Evolutionary conservation across 2,329 filamentous ascomycete species (phyloP).

Genomic region (Drechmeria coniospora): DNA sequence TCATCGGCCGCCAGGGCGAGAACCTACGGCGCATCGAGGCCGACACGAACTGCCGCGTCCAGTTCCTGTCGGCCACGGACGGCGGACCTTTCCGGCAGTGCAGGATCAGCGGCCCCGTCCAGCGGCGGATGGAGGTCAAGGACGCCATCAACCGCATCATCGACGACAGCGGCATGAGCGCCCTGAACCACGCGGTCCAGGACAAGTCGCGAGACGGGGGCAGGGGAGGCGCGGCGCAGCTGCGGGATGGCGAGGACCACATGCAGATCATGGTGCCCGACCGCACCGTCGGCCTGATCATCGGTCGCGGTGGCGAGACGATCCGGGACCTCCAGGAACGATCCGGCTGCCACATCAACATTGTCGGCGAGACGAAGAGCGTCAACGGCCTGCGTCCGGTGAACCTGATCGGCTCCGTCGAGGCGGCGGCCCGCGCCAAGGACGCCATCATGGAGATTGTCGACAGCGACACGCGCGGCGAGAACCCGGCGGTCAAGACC

Average conservation of each 20-base stretch:
- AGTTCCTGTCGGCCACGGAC: conserved; percentile 69
- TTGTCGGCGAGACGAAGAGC: conserved; percentile 84
- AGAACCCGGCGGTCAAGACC: conserved; percentile 19
- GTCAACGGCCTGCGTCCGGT: conserved; percentile 80
- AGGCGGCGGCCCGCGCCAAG: conserved; percentile 63
- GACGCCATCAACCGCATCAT: conserved; percentile 77
- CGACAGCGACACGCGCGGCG: conserved; percentile 66
- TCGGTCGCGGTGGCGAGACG: conserved; percentile 84
- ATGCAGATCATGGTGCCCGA: conserved; percentile 92
- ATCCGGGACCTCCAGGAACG: conserved; percentile 85
- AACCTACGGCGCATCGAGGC: conserved; percentile 74
- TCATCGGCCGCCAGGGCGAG: conserved; percentile 82
- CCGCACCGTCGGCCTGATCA: conserved; percentile 82
- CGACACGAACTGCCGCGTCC: conserved; percentile 69
- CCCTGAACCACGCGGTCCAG: conserved; percentile 26
- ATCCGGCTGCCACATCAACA: conserved; percentile 90
- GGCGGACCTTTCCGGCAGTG: conserved; percentile 65
- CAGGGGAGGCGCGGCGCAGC: conserved; percentile 26
- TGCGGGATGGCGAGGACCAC: conserved; percentile 69
- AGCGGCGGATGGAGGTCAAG: conserved; percentile 63
- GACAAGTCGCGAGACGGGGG: conserved; percentile 25
- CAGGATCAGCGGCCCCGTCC: conserved; percentile 63
- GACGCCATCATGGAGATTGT: conserved; percentile 88
- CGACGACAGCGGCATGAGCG: conserved; percentile 51
- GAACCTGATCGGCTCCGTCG: conserved; percentile 69